These are phyloP conservation scores for Letharia lupina DNA, from an alignment of 495 filamentous ascomycete species.

Conservation along the genomic window DNA sequence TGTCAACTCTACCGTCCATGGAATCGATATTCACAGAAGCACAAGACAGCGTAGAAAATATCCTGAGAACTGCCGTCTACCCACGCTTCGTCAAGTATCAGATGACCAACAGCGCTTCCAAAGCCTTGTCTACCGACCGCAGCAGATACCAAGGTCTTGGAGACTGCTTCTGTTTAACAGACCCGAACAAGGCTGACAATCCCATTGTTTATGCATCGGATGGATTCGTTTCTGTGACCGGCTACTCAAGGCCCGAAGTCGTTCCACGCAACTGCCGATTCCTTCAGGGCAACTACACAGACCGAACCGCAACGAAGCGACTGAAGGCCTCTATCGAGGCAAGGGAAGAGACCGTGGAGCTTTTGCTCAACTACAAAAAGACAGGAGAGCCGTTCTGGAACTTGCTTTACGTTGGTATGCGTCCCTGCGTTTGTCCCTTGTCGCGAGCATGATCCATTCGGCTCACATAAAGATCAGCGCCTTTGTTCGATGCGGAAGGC, in stretches of 20 bases:
- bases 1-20: slow-evolving; percentile 34
- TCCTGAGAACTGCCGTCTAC: slow-evolving; percentile 38
- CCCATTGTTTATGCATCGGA: slow-evolving; percentile 45
- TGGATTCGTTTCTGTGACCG: slow-evolving; percentile 41
- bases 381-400: slow-evolving; percentile 50
- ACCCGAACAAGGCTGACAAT: slow-evolving; percentile 41
- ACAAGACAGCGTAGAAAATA: slow-evolving; percentile 35
- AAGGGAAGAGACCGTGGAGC: slow-evolving; percentile 40
- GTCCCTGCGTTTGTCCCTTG: neutral
- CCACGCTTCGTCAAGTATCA: slow-evolving; percentile 44
- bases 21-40: slow-evolving; percentile 40
- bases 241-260: slow-evolving; percentile 40
- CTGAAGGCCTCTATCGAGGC: slow-evolving; percentile 36
- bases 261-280: slow-evolving; percentile 44
- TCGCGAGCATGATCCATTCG: neutral
- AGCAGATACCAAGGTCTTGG: slow-evolving; percentile 34
- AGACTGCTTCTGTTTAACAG: slow-evolving; percentile 40
- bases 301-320: slow-evolving; percentile 32
- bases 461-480: slow-evolving; percentile 28
- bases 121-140: slow-evolving; percentile 32
- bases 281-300: slow-evolving; percentile 42
- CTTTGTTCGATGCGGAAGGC: slow-evolving; percentile 38
- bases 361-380: slow-evolving; percentile 45
- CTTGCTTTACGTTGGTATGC: slow-evolving; percentile 38
- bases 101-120: slow-evolving; percentile 34